Evolutionary conservation across 164 flowering plant species (phyloP).

Genomic region (Hamamelis virginiana): DNA sequence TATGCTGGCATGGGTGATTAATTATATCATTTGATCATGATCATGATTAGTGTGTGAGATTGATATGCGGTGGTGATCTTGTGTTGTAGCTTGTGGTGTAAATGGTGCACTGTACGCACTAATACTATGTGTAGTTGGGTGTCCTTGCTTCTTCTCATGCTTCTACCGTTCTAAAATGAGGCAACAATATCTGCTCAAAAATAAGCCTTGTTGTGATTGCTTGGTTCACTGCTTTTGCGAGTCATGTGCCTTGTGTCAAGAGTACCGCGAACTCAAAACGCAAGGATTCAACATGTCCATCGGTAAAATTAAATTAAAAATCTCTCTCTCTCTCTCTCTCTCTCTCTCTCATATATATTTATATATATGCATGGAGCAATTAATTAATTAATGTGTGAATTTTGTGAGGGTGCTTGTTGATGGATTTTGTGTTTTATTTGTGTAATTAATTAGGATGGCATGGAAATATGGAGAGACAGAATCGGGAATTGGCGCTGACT

Average conservation of each 20-base stretch:
- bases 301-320: too few species aligned
- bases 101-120: constrained; percentile 32
- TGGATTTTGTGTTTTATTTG: too few species aligned
- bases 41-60: too few species aligned
- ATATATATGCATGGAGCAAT: too few species aligned
- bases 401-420: background rate
- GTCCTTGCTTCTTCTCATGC: constrained; percentile 33
- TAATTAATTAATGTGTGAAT: too few species aligned
- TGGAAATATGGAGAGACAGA: constrained; percentile 15
- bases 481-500: constrained; percentile 9
- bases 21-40: too few species aligned
- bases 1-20: too few species aligned
- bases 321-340: too few species aligned
- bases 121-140: constrained; percentile 24
- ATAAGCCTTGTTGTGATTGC: constrained; percentile 32
- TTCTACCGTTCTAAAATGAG: constrained; percentile 43
- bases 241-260: constrained; percentile 41
- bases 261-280: constrained; percentile 37
- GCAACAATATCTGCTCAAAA: constrained; percentile 28
- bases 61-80: background rate
- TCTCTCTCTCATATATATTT: too few species aligned
- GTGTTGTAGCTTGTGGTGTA: constrained; percentile 32
- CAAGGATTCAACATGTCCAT: constrained; percentile 34
- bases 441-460: constrained; percentile 25
- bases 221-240: constrained; percentile 40